A percentile compares a stretch with the other conserved stretches of the same genome.
Evolutionary conservation across 148 eudicot species (phyloP).

Genomic region (Amaranthus hypochondriacus): DNA sequence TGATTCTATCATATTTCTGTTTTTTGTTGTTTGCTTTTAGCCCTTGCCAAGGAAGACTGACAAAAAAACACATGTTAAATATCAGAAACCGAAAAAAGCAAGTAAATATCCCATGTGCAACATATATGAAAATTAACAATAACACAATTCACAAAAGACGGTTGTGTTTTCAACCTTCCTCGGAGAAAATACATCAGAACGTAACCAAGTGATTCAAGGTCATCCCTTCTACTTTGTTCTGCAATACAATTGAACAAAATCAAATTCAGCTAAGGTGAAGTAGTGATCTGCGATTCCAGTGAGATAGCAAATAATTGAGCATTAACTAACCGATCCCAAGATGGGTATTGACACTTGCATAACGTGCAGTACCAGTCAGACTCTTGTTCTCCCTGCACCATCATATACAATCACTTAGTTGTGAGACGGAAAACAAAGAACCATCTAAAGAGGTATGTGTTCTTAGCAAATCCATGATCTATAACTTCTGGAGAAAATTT

Average conservation of each 20-base stretch:
- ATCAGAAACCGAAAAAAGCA: conserved; percentile 2
- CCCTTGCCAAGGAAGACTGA: conserved; percentile 99
- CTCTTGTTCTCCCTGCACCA: conserved; percentile 82
- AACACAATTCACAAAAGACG: background rate
- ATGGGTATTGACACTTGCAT: conserved; percentile 98
- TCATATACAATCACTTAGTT: conserved; percentile 16
- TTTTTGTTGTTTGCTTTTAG: conserved; percentile 84
- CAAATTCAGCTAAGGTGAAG: conserved; percentile 12
- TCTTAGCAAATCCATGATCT: no score
- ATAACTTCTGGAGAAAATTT: no score
- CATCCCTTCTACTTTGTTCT: conserved; percentile 99
- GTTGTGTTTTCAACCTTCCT: conserved; percentile 62
- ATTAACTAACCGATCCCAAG: conserved; percentile 79
- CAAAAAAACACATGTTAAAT: conserved; percentile 16
- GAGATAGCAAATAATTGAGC: background rate
- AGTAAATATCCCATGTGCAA: background rate
- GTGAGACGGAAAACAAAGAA: background rate
- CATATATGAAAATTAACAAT: background rate
- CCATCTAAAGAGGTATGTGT: background rate
- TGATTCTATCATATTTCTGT: conserved; percentile 95
- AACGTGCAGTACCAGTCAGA: conserved; percentile 97
- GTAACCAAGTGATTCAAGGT: conserved; percentile 94
- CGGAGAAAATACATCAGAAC: conserved; percentile 94
- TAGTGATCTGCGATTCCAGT: background rate
- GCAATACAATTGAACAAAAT: conserved; percentile 23